A percentile compares a stretch with the other conserved stretches of the same genome.
Conservation (phyloP, 192 early-diverging fungal genomes). For the Coemansia sp. region DNA sequence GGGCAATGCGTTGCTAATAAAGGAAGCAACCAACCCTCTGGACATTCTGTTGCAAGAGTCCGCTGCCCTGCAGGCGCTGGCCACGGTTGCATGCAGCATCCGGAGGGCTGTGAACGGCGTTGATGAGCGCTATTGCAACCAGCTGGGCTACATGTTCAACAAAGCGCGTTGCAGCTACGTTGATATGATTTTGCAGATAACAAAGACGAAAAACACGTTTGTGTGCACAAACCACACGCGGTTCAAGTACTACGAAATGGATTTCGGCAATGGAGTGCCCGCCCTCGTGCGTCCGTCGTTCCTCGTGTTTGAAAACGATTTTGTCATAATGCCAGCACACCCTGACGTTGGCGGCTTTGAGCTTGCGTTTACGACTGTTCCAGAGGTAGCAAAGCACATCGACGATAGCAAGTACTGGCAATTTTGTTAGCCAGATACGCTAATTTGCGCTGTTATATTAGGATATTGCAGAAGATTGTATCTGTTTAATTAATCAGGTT, state of each 20-base stretch:
- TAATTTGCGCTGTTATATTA: not conserved
- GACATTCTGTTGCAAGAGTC: not conserved
- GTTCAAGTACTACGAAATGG: slow-evolving; percentile 16
- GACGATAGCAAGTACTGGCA: slow-evolving; percentile 8
- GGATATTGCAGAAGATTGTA: too few relatives aligned
- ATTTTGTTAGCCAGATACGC: not conserved
- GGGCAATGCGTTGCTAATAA: not conserved
- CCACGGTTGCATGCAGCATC: slow-evolving; percentile 6
- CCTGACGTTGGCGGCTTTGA: slow-evolving; percentile 1
- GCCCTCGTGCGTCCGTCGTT: not conserved
- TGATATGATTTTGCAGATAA: not conserved
- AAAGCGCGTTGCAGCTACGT: not conserved
- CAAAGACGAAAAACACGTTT: not conserved
- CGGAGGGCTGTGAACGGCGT: not conserved
- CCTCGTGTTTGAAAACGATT: not conserved
- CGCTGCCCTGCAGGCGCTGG: not conserved
- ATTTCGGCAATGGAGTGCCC: slow-evolving; percentile 25
- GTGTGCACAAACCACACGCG: slow-evolving; percentile 28
- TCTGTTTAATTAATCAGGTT: too few relatives aligned
- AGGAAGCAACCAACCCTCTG: not conserved
- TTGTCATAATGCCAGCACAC: not conserved
- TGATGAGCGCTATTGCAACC: slow-evolving; percentile 2
- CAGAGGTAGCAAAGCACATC: not conserved
- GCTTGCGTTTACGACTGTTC: not conserved
- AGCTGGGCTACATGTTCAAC: not conserved